A percentile compares a stretch with the other conserved stretches of the same genome.
These are phyloP conservation scores for Phytophthora cryptogea DNA, from an alignment of 352 stramenopile species.

Conservation along the genomic window DNA sequence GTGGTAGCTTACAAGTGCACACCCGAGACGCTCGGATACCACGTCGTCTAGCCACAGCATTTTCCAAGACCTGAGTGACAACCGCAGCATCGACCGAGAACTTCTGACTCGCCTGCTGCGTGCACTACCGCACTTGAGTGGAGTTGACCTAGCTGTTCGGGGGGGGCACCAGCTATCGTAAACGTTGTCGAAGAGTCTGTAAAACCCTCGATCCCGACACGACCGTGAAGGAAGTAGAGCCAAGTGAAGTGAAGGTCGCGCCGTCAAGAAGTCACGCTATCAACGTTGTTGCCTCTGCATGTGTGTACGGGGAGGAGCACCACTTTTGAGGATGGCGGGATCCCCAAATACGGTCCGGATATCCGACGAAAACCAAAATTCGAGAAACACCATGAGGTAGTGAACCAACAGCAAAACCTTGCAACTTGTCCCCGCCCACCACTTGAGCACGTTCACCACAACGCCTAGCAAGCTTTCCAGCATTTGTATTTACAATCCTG, in stretches of 20 bases:
- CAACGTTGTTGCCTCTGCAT: not conserved
- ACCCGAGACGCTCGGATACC: not conserved
- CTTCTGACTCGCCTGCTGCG: not conserved
- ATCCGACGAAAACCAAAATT: not conserved
- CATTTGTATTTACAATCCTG: not conserved
- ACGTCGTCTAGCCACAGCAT: too few species aligned
- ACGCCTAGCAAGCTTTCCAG: not conserved
- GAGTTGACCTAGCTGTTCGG: too few species aligned
- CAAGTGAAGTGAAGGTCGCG: too few species aligned
- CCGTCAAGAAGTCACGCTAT: not conserved
- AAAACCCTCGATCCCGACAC: too few species aligned
- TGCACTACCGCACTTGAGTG: too few species aligned
- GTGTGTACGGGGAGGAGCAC: not conserved
- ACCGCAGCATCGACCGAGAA: not conserved
- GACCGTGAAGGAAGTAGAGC: not conserved
- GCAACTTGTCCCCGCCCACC: not conserved
- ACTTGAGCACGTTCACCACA: not conserved
- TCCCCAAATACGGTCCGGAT: not conserved
- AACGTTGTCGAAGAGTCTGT: too few species aligned
- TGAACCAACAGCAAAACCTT: too few species aligned
- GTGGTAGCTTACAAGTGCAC: too few species aligned
- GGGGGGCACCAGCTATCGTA: too few species aligned
- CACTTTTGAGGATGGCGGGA: not conserved
- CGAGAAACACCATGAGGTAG: not conserved
- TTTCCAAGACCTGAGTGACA: not conserved